These are phyloP conservation scores for Trichoderma parareesei DNA, from an alignment of 495 filamentous ascomycete species.

Conservation along the genomic window DNA sequence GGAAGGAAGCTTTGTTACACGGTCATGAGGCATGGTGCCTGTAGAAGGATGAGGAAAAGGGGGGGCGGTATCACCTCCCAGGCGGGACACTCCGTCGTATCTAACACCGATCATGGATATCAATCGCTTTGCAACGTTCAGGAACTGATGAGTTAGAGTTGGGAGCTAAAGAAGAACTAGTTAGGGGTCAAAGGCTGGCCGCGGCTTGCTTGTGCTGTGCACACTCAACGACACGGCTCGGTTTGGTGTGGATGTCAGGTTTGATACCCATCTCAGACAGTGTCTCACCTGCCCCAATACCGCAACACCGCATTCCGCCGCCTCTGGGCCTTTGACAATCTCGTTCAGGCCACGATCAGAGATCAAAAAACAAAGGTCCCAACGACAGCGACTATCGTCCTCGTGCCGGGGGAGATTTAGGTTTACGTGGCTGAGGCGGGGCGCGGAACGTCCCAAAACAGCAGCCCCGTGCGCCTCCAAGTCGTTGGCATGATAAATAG, in stretches of 20 bases:
- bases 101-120: neutral
- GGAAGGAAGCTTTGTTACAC: conserved; percentile 1
- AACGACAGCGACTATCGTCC: neutral
- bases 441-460: conserved; percentile 4
- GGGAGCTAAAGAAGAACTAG: neutral
- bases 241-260: neutral
- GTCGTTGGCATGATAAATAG: neutral
- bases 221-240: neutral
- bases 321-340: neutral
- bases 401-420: neutral
- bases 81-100: neutral
- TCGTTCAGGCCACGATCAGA: neutral
- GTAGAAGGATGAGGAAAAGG: neutral
- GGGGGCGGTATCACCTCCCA: neutral
- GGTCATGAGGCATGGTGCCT: neutral
- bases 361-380: neutral
- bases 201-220: neutral
- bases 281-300: neutral
- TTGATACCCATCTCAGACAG: neutral
- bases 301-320: neutral
- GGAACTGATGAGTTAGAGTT: neutral
- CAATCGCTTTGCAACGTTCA: neutral
- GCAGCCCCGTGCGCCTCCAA: neutral
- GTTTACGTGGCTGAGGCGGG: neutral
- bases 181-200: neutral